These are phyloP conservation scores for Pholiota microspora DNA, from an alignment of 768 basidiomycete species.

Conservation along the genomic window DNA sequence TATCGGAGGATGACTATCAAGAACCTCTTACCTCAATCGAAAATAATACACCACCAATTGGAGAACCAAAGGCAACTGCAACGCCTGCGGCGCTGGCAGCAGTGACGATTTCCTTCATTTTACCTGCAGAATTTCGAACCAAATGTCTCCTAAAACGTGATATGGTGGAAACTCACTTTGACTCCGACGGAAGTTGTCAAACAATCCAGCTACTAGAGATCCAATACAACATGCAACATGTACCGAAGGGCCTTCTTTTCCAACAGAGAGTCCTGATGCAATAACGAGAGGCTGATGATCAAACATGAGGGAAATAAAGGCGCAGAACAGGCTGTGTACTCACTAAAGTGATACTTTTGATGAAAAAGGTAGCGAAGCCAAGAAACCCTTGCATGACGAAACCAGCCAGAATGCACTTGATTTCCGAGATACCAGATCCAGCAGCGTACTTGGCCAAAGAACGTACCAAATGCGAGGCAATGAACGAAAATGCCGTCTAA, in stretches of 20 bases:
- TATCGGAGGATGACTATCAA: background rate
- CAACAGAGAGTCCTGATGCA: conserved; percentile 94
- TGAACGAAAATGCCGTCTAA: conserved; percentile 81
- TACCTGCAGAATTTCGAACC: conserved; percentile 38
- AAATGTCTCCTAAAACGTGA: background rate
- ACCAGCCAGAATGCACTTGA: conserved; percentile 96
- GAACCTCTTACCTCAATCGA: conserved; percentile 77
- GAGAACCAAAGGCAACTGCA: conserved; percentile 97
- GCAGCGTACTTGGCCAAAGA: conserved; percentile 93
- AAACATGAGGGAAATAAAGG: background rate
- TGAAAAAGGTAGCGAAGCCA: conserved; percentile 83
- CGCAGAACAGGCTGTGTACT: conserved; percentile 24
- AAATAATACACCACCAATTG: conserved; percentile 96
- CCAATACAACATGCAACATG: conserved; percentile 97
- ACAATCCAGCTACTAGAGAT: conserved; percentile 82
- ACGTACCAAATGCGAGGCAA: conserved; percentile 86
- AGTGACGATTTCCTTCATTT: conserved; percentile 88
- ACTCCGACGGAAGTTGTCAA: conserved; percentile 79
- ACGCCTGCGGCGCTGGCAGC: conserved; percentile 98
- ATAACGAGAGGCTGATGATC: conserved; percentile 83
- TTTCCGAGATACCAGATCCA: conserved; percentile 97
- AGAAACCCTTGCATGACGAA: conserved; percentile 97
- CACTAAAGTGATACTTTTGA: conserved; percentile 93
- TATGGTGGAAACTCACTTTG: conserved; percentile 58
- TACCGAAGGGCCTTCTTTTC: conserved; percentile 98